phyloP scores from a whole-genome alignment of 805 yeast genomes.

The Saturnispora galanensis region DNA sequence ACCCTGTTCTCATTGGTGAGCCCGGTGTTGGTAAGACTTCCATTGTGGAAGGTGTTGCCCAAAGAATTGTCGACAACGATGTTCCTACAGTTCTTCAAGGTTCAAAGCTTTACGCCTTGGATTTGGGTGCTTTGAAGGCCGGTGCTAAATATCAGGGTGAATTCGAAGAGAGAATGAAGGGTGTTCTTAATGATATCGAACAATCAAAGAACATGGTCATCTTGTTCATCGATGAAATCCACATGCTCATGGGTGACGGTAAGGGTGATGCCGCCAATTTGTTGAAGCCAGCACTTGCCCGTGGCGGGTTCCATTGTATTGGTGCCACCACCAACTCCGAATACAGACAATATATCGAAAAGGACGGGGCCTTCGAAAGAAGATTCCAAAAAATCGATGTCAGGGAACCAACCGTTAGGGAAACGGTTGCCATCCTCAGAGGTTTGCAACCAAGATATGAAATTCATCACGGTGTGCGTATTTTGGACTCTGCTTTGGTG shows the following conservation, averaged over 20 bases:
- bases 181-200: conserved; percentile 89
- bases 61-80: conserved; percentile 89
- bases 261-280: conserved; percentile 95
- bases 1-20: conserved; percentile 95
- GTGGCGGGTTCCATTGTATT: conserved; percentile 93
- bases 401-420: conserved; percentile 83
- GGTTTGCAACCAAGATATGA: conserved; percentile 94
- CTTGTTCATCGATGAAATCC: conserved; percentile 93
- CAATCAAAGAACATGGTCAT: conserved; percentile 78
- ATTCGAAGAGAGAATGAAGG: conserved; percentile 95
- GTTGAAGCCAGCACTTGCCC: conserved; percentile 92
- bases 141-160: conserved; percentile 99
- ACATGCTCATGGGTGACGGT: conserved; percentile 99
- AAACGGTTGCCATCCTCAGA: conserved; percentile 91
- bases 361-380: conserved; percentile 98
- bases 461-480: conserved; percentile 95
- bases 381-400: conserved; percentile 97
- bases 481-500: conserved; percentile 87
- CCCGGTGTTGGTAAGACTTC: conserved; percentile 99
- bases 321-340: conserved; percentile 97
- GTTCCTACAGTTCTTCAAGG: conserved; percentile 82
- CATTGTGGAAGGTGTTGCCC: conserved; percentile 97
- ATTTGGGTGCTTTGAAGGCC: conserved; percentile 93
- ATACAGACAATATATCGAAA: conserved; percentile 84
- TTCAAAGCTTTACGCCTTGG: conserved; percentile 77